Conservation (phyloP, 164 flowering plant genomes). For the Dillenia turbinata region DNA sequence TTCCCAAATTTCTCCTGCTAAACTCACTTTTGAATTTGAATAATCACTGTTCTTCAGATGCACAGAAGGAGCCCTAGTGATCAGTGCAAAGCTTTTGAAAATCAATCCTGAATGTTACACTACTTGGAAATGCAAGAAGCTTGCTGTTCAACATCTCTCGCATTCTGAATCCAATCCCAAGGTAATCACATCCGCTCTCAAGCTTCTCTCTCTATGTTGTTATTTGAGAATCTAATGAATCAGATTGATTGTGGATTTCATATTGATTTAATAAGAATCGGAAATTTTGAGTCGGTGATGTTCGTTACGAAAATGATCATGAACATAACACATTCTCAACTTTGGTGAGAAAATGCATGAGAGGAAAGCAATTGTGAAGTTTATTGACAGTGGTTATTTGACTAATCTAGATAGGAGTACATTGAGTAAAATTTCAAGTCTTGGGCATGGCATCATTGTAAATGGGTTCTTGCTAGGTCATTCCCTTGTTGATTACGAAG, state of each 20-base stretch:
- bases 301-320: no score
- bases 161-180: slow-evolving; percentile 31
- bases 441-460: slow-evolving; percentile 93
- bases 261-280: no score
- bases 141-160: slow-evolving; percentile 37
- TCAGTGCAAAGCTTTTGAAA: slow-evolving; percentile 62
- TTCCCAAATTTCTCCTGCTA: slow-evolving; percentile 1
- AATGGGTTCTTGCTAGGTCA: slow-evolving; percentile 78
- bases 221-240: no score
- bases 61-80: slow-evolving; percentile 60
- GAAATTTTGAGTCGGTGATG: no score
- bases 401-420: slow-evolving; percentile 57
- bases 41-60: slow-evolving; percentile 36
- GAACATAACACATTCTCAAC: no score
- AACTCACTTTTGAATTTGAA: neutral
- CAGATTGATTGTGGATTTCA: no score
- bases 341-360: neutral
- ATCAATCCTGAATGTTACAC: slow-evolving; percentile 77
- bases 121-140: slow-evolving; percentile 87
- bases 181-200: slow-evolving; percentile 44
- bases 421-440: slow-evolving; percentile 67
- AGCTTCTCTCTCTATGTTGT: slow-evolving; percentile 7
- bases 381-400: neutral
- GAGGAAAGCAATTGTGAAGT: neutral
- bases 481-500: slow-evolving; percentile 57